phyloP scores from a whole-genome alignment of 2,329 filamentous ascomycete species.

The Septoria petroselini region DNA sequence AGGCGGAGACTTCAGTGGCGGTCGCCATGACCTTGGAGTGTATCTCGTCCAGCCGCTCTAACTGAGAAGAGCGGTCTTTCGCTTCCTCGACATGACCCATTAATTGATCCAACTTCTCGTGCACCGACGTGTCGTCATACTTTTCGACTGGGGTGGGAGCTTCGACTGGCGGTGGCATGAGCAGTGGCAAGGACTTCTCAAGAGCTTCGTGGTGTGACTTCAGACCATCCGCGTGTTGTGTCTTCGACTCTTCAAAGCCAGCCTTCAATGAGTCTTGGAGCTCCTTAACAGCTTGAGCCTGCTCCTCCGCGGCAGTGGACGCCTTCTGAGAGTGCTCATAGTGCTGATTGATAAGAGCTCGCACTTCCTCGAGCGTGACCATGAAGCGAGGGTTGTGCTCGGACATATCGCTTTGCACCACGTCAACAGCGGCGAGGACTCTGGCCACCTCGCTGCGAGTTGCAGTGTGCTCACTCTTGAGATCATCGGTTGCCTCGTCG shows the following conservation, averaged over 20 bases:
- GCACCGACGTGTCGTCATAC: slow-evolving; percentile 58
- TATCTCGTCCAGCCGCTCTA: slow-evolving; percentile 82
- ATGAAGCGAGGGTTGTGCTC: slow-evolving; percentile 89
- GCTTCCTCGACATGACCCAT: slow-evolving; percentile 64
- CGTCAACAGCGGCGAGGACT: slow-evolving; percentile 68
- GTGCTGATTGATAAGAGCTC: slow-evolving; percentile 77
- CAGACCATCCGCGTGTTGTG: slow-evolving; percentile 35
- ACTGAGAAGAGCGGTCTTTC: slow-evolving; percentile 67
- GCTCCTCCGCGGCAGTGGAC: slow-evolving; percentile 36
- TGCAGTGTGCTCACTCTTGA: slow-evolving; percentile 74
- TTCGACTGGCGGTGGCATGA: slow-evolving; percentile 44
- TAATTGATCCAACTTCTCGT: slow-evolving; percentile 50
- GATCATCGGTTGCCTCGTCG: slow-evolving; percentile 70
- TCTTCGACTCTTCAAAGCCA: slow-evolving; percentile 45
- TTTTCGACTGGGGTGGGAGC: slow-evolving; percentile 50
- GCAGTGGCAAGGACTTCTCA: slow-evolving; percentile 43
- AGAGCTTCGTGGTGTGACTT: slow-evolving; percentile 44
- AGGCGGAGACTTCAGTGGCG: slow-evolving; percentile 77
- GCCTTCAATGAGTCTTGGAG: slow-evolving; percentile 44
- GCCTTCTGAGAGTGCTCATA: slow-evolving; percentile 77
- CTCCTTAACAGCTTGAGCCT: slow-evolving; percentile 45
- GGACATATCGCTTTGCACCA: slow-evolving; percentile 71
- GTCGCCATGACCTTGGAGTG: slow-evolving; percentile 82
- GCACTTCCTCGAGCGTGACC: slow-evolving; percentile 79
- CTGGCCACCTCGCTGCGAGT: slow-evolving; percentile 79